Evolutionary conservation across 1,284 basidiomycete genomes (phyloP), one percentile per base, ranked within the genome.

Genomic region (Melampsora larici-populina): DNA sequence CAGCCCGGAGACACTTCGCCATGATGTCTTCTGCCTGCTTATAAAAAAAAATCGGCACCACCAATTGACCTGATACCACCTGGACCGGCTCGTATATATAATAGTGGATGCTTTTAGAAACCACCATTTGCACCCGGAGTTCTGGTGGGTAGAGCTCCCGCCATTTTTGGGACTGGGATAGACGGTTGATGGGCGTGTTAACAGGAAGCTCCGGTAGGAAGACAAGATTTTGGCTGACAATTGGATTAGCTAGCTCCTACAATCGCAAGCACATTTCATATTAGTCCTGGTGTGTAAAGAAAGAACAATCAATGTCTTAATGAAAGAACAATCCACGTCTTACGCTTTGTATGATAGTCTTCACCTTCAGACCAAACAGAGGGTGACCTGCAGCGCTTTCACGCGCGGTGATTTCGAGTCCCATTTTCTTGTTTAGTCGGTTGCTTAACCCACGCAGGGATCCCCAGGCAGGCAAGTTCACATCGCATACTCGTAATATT

Each of bases 161-260:
- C 69, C 69, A 70, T n/a, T 70, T 70, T 7, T 15, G 11, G 2
- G 55, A 70, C 18, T 70, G 69, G 24, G 69, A 70, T n/a, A 43
- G 11, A 9, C 62, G 58, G 36, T 40, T 60, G 0, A 40, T 70
- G 5, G 36, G 40, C 0, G 11, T 33, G 15, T 58, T 26, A 13
- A 60, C 33, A 15, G 55, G 21, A 1, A 60, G 51, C 24, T 70
- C 55, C 2, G 69, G 55, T 15, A 60, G 0, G 15, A 55, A 70
- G 24, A 58, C 33, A 2, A 70, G 7, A 11, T 70, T 26, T 7
- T 26, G 33, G 1, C 15, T 18, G 18, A 70, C 49, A 29, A 58
- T 26, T 26, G 51, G 69, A 43, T 70, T 70, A n/a, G 21, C 33
- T 31, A 70, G 13, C 40, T 70, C 69, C 69, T 70, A 18, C 17